Evolutionary conservation across 345 rosid species (phyloP).

Genomic region (Hibiscus mutabilis): DNA sequence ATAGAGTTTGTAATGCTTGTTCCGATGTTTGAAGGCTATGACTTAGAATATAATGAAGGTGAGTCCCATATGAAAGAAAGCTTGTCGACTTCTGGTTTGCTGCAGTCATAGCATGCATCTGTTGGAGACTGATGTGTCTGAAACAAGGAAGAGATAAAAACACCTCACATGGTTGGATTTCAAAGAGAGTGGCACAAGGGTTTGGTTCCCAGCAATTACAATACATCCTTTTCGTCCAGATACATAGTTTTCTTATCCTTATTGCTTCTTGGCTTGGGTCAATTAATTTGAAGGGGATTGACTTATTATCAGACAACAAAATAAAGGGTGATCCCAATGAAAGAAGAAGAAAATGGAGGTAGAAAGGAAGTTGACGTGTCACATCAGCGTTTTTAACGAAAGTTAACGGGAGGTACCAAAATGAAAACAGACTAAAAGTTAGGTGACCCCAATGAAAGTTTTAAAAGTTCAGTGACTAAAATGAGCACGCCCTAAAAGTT

Average conservation of each 20-base stretch:
- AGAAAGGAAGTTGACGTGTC: no score
- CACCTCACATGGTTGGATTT: constrained; percentile 12
- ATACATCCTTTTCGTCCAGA: constrained; percentile 15
- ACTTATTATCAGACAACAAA: not conserved
- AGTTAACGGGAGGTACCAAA: no score
- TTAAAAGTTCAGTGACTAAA: no score
- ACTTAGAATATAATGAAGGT: not conserved
- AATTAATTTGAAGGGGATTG: constrained; percentile 9
- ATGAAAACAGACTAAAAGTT: no score
- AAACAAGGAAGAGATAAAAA: not conserved
- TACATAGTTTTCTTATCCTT: not conserved
- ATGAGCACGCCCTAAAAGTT: no score
- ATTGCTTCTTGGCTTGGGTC: constrained; percentile 1
- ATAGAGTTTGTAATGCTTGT: not conserved
- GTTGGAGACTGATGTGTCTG: constrained; percentile 8
- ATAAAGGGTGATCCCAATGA: no score
- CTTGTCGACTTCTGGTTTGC: not conserved
- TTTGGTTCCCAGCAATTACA: not conserved
- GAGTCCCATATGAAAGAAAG: not conserved
- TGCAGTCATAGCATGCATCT: constrained; percentile 9
- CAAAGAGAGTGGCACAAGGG: not conserved
- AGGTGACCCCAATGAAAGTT: no score
- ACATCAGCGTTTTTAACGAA: no score
- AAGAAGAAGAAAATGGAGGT: no score
- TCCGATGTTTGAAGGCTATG: not conserved